Percentiles rank a stretch among this genome's conserved stretches.
Conservation (phyloP, 1,139 yeast genomes). For the Torulaspora pretoriensis region DNA sequence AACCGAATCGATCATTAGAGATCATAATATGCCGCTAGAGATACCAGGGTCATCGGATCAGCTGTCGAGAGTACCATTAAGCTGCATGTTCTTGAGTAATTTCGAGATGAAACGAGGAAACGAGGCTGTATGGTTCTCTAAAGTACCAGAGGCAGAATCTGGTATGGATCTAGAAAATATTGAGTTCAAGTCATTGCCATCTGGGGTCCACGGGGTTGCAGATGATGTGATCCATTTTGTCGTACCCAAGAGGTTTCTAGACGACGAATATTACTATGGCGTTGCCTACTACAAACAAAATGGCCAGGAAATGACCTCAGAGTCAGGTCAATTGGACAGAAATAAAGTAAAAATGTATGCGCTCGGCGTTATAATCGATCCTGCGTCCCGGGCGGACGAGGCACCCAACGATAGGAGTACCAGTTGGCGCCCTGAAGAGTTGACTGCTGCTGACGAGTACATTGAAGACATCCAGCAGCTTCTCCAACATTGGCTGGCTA, state of each 20-base stretch:
- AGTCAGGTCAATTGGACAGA: constrained; percentile 40
- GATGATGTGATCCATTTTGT: constrained; percentile 54
- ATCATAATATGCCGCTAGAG: neutral
- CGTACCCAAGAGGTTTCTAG: constrained; percentile 37
- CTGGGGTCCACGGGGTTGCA: constrained; percentile 67
- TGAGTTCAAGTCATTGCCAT: constrained; percentile 75
- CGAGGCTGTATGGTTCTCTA: constrained; percentile 29
- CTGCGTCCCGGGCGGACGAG: constrained; percentile 24
- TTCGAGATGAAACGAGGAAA: constrained; percentile 36
- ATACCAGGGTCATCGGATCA: constrained; percentile 1
- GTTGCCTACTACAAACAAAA: constrained; percentile 48
- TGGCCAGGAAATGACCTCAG: constrained; percentile 26
- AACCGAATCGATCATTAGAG: neutral
- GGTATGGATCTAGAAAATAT: constrained; percentile 38
- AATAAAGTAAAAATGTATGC: constrained; percentile 60
- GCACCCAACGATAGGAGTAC: constrained; percentile 17
- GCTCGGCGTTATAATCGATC: constrained; percentile 57
- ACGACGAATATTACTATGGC: constrained; percentile 38
- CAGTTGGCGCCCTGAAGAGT: constrained; percentile 53
- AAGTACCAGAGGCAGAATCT: constrained; percentile 12
- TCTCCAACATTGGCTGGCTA: constrained; percentile 37
- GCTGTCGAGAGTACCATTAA: constrained; percentile 15
- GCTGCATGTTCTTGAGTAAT: constrained; percentile 29
- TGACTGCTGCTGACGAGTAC: constrained; percentile 57
- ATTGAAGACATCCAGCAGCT: constrained; percentile 44